phyloP scores from a whole-genome alignment of 108 stramenopile species.

The Cyclostephanos invisitatus region DNA sequence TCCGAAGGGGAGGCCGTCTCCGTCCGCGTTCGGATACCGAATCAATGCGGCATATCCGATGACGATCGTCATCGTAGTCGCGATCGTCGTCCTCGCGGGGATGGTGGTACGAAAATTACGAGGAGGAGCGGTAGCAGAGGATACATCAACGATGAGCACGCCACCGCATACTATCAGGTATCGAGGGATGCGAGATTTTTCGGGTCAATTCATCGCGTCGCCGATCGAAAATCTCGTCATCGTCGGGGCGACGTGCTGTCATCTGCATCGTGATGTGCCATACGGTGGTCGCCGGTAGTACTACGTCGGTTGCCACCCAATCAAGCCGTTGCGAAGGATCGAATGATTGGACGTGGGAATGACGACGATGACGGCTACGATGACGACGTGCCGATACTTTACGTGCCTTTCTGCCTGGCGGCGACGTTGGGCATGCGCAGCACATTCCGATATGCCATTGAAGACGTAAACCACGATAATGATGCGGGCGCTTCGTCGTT shows the following conservation, averaged over 20 bases:
- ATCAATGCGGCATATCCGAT: not conserved
- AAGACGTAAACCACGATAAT: no score
- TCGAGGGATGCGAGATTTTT: not conserved
- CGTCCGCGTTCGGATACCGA: not conserved
- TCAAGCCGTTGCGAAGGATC: no score
- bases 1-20: no score
- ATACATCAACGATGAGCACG: slow-evolving; percentile 30
- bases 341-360: no score
- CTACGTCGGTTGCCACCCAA: no score
- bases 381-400: slow-evolving; percentile 13
- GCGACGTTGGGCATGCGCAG: slow-evolving; percentile 43
- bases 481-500: not conserved
- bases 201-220: not conserved
- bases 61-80: not conserved
- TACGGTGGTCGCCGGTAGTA: no score
- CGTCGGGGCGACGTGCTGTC: no score
- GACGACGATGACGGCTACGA: not conserved
- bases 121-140: not conserved
- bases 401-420: slow-evolving; percentile 37
- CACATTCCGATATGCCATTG: not conserved
- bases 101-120: not conserved
- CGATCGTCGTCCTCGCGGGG: no score
- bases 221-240: not conserved
- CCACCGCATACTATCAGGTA: slow-evolving; percentile 13
- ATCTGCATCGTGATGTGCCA: no score